These are phyloP conservation scores for Mycena epipterygia DNA, from an alignment of 768 basidiomycete species.

Conservation along the genomic window DNA sequence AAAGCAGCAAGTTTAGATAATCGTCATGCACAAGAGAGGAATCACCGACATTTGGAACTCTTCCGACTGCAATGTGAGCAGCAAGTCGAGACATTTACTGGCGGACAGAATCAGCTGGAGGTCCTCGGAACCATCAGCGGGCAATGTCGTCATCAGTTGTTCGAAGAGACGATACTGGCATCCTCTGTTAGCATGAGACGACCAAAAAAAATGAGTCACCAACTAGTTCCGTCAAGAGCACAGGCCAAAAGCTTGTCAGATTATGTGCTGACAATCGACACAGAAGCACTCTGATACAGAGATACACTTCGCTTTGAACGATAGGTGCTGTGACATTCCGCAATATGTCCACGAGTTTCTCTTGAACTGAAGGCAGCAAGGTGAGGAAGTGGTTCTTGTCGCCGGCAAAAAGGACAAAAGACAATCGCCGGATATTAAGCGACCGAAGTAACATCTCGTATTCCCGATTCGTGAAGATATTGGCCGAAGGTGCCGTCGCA, in stretches of 20 bases:
- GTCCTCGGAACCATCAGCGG: conserved; percentile 88
- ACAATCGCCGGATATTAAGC: conserved; percentile 87
- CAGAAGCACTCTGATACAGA: conserved; percentile 91
- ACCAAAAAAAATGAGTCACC: not conserved
- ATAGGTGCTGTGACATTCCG: conserved; percentile 83
- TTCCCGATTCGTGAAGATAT: conserved; percentile 96
- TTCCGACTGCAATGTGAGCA: conserved; percentile 94
- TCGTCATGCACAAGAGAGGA: conserved; percentile 3
- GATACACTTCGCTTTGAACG: conserved; percentile 94
- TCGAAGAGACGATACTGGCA: conserved; percentile 91
- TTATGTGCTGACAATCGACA: conserved; percentile 94
- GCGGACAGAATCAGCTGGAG: conserved; percentile 88
- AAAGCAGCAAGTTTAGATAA: conserved; percentile 20
- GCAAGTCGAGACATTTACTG: conserved; percentile 93
- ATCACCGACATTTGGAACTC: conserved; percentile 93
- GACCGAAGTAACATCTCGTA: conserved; percentile 93
- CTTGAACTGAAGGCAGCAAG: conserved; percentile 94
- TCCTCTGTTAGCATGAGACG: conserved; percentile 1
- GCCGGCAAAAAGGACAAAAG: conserved; percentile 87
- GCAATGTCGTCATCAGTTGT: conserved; percentile 76
- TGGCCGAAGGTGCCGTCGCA: conserved; percentile 89
- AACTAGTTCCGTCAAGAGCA: conserved; percentile 92
- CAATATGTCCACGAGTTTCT: conserved; percentile 94
- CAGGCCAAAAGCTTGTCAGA: conserved; percentile 96
- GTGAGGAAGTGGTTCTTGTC: conserved; percentile 94